Percentiles rank a stretch among this genome's conserved stretches.
phyloP scores from a whole-genome alignment of 2,329 filamentous ascomycete genomes.

The Pseudodiploospora longispora region DNA sequence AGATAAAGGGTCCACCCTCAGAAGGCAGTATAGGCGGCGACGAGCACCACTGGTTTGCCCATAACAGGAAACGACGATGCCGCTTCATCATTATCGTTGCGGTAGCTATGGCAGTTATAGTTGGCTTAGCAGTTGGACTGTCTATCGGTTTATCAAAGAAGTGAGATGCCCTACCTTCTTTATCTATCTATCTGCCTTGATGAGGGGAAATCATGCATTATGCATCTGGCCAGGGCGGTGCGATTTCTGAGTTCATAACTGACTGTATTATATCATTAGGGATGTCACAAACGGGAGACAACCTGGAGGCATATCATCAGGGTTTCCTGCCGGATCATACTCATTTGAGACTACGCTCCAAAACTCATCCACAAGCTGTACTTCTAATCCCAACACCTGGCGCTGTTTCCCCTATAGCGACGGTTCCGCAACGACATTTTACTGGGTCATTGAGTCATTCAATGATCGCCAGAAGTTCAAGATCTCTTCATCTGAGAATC shows the following conservation, averaged over 20 bases:
- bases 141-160: slow-evolving; percentile 29
- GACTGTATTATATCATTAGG: not conserved
- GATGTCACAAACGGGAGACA: not conserved
- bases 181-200: no score
- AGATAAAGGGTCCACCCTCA: no score
- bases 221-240: no score
- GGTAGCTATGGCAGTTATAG: slow-evolving; percentile 22
- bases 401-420: slow-evolving; percentile 48
- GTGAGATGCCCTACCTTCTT: slow-evolving; percentile 15
- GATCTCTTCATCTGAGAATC: slow-evolving; percentile 48
- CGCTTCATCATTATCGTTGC: slow-evolving; percentile 21
- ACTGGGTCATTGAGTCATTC: slow-evolving; percentile 49
- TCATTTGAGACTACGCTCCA: slow-evolving; percentile 51
- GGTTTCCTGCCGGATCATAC: slow-evolving; percentile 56
- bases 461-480: slow-evolving; percentile 32
- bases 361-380: slow-evolving; percentile 46
- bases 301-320: not conserved
- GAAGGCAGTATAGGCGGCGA: no score
- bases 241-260: no score
- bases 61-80: slow-evolving; percentile 21
- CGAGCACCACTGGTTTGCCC: not conserved
- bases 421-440: slow-evolving; percentile 43
- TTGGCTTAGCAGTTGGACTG: slow-evolving; percentile 32
- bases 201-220: no score
- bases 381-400: slow-evolving; percentile 50